Base-by-base conservation (phyloP, 345 rosid genomes). In the Citrus maxima region DNA sequence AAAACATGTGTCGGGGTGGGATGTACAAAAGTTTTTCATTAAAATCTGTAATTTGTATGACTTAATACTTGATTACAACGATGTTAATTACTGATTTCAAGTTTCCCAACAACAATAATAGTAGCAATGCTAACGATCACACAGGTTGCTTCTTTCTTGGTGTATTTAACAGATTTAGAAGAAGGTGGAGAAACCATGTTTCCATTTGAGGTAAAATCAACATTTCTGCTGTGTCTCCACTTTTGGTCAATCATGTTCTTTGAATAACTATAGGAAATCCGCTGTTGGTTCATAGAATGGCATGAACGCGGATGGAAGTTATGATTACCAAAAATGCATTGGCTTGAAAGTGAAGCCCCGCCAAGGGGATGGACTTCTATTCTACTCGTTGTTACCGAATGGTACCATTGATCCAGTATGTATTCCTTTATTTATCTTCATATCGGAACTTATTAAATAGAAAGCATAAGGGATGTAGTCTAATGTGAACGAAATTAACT, bases 111-210 rank as follows among this genome's bases (percentile, higher is more conserved):
- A 49, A 64, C n/a, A 30, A 35, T 49, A 13, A 49, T 72, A 59
- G 16, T 35, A 54, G 14, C 2, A 1, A 34, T 35, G 28, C 59
- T 51, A 27, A 67, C 56, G 35, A 58, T 46, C n/a, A 7, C 67
- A 64, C 82, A 91, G 94, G 84, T 91, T 51, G 89, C 88, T 38
- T 77, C 95, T 65, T 90, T 91, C 82, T 78, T 93, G 81, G 74
- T 91, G 83, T 91, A 90, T 85, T 79, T 93, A 84, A 79, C 94
- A 7, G 85, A 82, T 67, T 91, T 89, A 51, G 87, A 89, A 82
- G 91, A 83, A 82, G 97, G 97, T 73, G 92, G 95, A 62, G 94
- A 91, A 75, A 93, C 94, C 5, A 81, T 86, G 81, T 90, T 91
- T 77, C 94, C 98, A 3, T 82, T 79, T 49, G 95, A 90, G 96